Conservation (phyloP, 257 asterid genomes). For the Nicotiana attenuata region DNA sequence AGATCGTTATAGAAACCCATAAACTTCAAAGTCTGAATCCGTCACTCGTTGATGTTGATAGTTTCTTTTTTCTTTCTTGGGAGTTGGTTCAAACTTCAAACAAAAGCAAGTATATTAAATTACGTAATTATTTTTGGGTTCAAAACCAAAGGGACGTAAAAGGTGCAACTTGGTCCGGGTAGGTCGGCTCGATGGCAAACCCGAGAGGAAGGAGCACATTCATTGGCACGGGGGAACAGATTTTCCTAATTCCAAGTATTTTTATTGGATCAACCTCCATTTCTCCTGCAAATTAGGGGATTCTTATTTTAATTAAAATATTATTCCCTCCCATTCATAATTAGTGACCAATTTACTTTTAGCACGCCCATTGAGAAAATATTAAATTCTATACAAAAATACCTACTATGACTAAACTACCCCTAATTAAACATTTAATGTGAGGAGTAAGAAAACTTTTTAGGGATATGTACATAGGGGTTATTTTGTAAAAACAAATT, state of each 20-base stretch:
- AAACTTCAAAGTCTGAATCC: too few relatives aligned
- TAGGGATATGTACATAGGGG: too few relatives aligned
- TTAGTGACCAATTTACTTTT: too few relatives aligned
- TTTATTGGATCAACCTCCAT: constrained; percentile 13
- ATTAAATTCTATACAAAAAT: too few relatives aligned
- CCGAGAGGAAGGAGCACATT: not conserved
- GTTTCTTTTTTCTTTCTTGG: too few relatives aligned
- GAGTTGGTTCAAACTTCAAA: not conserved
- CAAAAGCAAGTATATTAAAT: not conserved
- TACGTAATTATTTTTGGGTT: not conserved
- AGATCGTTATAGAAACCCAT: too few relatives aligned
- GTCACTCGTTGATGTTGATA: not conserved
- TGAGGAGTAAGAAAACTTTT: too few relatives aligned
- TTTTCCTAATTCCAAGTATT: constrained; percentile 5
- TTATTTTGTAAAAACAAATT: too few relatives aligned
- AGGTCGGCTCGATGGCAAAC: not conserved
- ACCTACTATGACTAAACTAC: too few relatives aligned
- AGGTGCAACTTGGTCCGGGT: constrained; percentile 8
- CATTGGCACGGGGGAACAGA: not conserved
- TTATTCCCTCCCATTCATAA: too few relatives aligned
- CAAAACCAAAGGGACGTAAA: constrained; percentile 4
- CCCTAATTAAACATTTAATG: too few relatives aligned
- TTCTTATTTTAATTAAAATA: not conserved
- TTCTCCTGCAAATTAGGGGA: not conserved
- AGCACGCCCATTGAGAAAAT: too few relatives aligned